Evolutionary conservation across 768 basidiomycete genomes (phyloP).

Genomic region (Paxillus involutus): DNA sequence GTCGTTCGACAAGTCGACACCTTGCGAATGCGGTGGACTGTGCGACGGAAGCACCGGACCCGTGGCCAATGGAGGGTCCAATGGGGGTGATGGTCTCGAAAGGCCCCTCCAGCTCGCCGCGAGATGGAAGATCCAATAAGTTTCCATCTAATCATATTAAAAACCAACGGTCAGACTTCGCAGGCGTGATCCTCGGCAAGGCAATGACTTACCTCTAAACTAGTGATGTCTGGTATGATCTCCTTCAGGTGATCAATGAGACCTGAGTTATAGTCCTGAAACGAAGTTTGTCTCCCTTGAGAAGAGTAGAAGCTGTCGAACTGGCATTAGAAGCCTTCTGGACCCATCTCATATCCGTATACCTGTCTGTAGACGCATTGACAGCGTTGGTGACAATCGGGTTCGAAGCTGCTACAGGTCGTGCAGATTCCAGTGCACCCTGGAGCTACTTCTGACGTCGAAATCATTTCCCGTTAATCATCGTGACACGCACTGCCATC

Average conservation of each 20-base stretch:
- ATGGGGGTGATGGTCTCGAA: conserved; percentile 18
- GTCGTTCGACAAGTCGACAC: conserved; percentile 11
- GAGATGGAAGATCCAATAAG: conserved; percentile 78
- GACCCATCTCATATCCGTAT: conserved; percentile 5
- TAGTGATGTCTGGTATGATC: conserved; percentile 53
- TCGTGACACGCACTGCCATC: conserved; percentile 40
- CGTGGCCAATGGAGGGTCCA: conserved; percentile 44
- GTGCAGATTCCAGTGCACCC: conserved; percentile 42
- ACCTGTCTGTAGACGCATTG: conserved; percentile 87
- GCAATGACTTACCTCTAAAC: conserved; percentile 57
- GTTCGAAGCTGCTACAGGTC: conserved; percentile 37
- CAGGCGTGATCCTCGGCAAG: background rate
- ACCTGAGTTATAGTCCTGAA: conserved; percentile 68
- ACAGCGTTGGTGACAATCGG: conserved; percentile 43
- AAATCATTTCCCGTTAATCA: background rate
- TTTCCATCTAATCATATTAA: conserved; percentile 68
- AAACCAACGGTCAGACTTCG: background rate
- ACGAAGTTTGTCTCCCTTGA: conserved; percentile 80
- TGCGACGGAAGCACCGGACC: conserved; percentile 39
- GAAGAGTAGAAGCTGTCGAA: conserved; percentile 76
- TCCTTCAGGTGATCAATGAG: conserved; percentile 58
- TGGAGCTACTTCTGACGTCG: conserved; percentile 40
- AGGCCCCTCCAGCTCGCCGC: conserved; percentile 64
- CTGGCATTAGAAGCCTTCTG: conserved; percentile 7
- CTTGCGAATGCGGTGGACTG: conserved; percentile 4